Percentiles rank a stretch among this genome's conserved stretches.
Evolutionary conservation across 2,329 filamentous ascomycete species (phyloP).

Genomic region (Penicillium sp.): DNA sequence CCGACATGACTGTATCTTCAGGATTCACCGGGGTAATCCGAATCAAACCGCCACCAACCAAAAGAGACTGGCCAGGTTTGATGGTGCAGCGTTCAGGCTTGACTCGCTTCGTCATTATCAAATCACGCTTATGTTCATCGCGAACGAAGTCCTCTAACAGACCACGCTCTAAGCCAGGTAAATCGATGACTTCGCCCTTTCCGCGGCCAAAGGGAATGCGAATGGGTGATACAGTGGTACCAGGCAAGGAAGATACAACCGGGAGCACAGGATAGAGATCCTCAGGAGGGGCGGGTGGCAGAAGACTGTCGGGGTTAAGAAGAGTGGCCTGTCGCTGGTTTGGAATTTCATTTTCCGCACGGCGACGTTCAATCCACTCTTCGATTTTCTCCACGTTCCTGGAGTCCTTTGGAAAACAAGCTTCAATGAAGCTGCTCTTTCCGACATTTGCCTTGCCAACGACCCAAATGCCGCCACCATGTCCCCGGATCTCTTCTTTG

Average conservation of each 20-base stretch:
- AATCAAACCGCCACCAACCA: slow-evolving; percentile 82
- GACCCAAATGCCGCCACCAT: slow-evolving; percentile 88
- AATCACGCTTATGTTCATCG: slow-evolving; percentile 61
- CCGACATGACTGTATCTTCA: slow-evolving; percentile 69
- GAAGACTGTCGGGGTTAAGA: slow-evolving; percentile 50
- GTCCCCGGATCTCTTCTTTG: slow-evolving; percentile 79
- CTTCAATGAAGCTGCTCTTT: slow-evolving; percentile 87
- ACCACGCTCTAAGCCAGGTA: slow-evolving; percentile 78
- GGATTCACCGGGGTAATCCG: slow-evolving; percentile 75
- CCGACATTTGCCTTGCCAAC: slow-evolving; percentile 98
- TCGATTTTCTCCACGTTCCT: slow-evolving; percentile 45
- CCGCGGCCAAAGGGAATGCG: slow-evolving; percentile 84
- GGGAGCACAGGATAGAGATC: slow-evolving; percentile 80
- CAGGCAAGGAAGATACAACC: slow-evolving; percentile 78
- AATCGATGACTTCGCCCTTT: slow-evolving; percentile 86
- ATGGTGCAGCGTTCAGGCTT: slow-evolving; percentile 71
- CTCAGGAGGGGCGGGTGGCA: slow-evolving; percentile 74
- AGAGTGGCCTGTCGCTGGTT: slow-evolving; percentile 18
- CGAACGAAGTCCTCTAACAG: slow-evolving; percentile 70
- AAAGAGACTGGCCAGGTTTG: slow-evolving; percentile 73
- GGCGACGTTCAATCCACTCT: slow-evolving; percentile 34
- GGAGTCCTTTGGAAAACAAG: slow-evolving; percentile 75
- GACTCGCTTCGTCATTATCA: slow-evolving; percentile 77
- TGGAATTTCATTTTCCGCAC: slow-evolving; percentile 18
- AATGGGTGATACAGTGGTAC: slow-evolving; percentile 93